Percentiles rank a stretch among this genome's conserved stretches.
phyloP scores from a whole-genome alignment of 371 early-diverging fungal species.

The Dichotomocladium elegans region DNA sequence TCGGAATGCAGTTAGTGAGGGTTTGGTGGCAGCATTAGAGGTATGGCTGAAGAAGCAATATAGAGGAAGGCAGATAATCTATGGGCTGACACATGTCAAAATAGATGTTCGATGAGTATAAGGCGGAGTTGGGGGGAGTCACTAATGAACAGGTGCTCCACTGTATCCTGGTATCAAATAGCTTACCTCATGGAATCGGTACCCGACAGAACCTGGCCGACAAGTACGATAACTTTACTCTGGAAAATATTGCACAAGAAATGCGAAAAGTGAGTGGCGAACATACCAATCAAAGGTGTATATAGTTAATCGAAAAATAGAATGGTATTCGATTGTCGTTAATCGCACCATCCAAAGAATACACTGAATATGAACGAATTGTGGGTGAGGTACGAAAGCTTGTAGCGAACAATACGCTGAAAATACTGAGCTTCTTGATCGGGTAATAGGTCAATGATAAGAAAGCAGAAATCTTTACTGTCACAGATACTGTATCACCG shows the following conservation, averaged over 20 bases:
- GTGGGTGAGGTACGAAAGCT: constrained; percentile 21
- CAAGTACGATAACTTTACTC: constrained; percentile 44
- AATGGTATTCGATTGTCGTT: constrained; percentile 46
- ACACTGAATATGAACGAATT: constrained; percentile 28
- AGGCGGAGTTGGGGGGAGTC: constrained; percentile 25
- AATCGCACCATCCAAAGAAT: constrained; percentile 35
- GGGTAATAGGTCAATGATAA: constrained; percentile 35
- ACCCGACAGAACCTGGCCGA: constrained; percentile 45
- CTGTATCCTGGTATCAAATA: constrained; percentile 52
- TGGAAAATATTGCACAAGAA: constrained; percentile 40
- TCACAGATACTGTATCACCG: constrained; percentile 29
- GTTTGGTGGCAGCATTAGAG: constrained; percentile 64
- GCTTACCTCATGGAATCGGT: constrained; percentile 45
- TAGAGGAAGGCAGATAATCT: neutral
- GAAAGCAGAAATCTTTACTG: constrained; percentile 36
- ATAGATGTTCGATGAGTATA: constrained; percentile 57
- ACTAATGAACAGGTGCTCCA: constrained; percentile 45
- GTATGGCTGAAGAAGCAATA: constrained; percentile 17
- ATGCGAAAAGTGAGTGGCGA: constrained; percentile 44
- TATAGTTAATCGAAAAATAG: too few relatives aligned
- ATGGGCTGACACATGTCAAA: neutral
- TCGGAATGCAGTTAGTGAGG: constrained; percentile 59
- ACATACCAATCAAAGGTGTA: too few relatives aligned
- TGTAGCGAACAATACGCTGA: too few relatives aligned
- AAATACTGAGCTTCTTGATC: neutral